Base-by-base conservation (phyloP, 1,139 yeast species). In the Magnusiomyces fungicola region DNA sequence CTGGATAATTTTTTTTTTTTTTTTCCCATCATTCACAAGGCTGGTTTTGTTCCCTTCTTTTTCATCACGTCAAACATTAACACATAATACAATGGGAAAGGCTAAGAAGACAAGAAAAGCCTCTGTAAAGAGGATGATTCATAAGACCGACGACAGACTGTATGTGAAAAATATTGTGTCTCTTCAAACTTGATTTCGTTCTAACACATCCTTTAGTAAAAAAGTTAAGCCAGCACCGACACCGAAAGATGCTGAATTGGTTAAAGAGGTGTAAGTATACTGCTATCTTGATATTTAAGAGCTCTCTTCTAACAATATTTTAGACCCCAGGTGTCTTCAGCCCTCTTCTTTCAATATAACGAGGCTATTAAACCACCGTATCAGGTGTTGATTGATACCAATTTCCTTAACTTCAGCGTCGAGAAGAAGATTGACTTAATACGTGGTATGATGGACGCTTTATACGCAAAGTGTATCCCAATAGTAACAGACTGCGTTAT, bases 21-120 rank as follows among this genome's bases (percentile, higher is more conserved):
- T 21, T 21, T 21, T 21, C 12, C 14, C 29, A 22, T 12, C 21
- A 38, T 9, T 32, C n/a, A 12, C 16, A 38, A 4, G 21, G 21
- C 23, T 14, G n/a, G 23, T 30, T 3, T 16, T 30, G 6, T 43
- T 36, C 27, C 27, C 22, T 43, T 29, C 45, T 37, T 36, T 22
- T 27, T 21, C 22, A 32, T 34, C 30, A 5, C 27, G 4, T n/a
- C 19, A 19, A 6, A 21, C 9, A 14, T 5, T 7, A 32, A 32
- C 5, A 32, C 9, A 32, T 12, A n/a, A n/a, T 25, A 40, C 18
- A 48, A 92, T 92, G 98, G 98, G 97, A 52, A 92, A 89, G 67
- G 96, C 96, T 40, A 89, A 84, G 72, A 92, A 90, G 72, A 92
- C 97, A 22, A 80, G 97, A 76, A 89, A 89, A 83, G 96, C 95